Percentiles rank a stretch among this genome's conserved stretches.
Evolutionary conservation across 441 rosid species (phyloP).

Genomic region (Populus hybrid): DNA sequence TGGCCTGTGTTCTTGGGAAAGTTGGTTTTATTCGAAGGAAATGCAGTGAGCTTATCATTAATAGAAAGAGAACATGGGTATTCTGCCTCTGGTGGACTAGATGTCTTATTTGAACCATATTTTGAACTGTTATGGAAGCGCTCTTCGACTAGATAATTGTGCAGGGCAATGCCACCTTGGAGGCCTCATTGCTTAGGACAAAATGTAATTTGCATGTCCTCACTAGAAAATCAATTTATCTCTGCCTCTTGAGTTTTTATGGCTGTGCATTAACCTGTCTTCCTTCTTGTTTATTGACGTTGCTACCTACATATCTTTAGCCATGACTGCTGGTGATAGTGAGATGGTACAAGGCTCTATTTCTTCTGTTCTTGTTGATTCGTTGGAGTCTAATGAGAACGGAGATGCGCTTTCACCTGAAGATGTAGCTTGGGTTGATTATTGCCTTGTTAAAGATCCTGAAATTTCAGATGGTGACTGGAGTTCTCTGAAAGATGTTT

Average conservation of each 20-base stretch:
- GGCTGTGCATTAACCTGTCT: not conserved
- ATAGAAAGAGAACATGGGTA: not conserved
- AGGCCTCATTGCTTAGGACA: not conserved
- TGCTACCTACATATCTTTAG: conserved; percentile 22
- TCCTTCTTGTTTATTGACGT: conserved; percentile 10
- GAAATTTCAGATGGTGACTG: conserved; percentile 46
- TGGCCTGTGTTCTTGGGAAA: not conserved
- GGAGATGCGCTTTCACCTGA: conserved; percentile 54
- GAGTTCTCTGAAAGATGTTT: conserved; percentile 56
- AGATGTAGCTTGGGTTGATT: conserved; percentile 80
- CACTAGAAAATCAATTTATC: not conserved
- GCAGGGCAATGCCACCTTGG: not conserved
- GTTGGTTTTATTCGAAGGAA: not conserved
- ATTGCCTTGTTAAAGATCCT: conserved; percentile 55
- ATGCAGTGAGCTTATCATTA: not conserved
- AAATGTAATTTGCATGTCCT: not conserved
- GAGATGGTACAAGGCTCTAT: conserved; percentile 34
- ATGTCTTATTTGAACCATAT: not conserved
- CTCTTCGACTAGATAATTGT: not conserved
- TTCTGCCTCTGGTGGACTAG: not conserved
- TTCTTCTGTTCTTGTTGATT: conserved; percentile 32
- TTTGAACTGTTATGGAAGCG: not conserved
- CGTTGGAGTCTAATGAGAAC: conserved; percentile 24
- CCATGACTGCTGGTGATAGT: conserved; percentile 41
- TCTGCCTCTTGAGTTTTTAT: not conserved